These are phyloP conservation scores for Mytilinidion resinicola DNA, from an alignment of 495 filamentous ascomycete genomes.

Conservation along the genomic window DNA sequence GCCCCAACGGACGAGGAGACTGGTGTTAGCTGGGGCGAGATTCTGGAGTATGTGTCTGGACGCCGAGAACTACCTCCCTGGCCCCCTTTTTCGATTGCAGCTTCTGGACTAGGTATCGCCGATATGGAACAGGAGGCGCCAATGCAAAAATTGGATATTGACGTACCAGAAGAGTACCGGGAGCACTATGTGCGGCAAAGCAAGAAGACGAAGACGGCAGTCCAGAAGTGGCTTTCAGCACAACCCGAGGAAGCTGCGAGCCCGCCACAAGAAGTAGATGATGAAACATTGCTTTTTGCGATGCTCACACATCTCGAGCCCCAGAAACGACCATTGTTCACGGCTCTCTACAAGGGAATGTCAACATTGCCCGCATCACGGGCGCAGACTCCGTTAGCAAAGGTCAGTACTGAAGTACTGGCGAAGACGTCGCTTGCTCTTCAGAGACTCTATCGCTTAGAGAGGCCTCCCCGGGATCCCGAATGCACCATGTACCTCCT, in stretches of 20 bases:
- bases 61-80: constrained; percentile 76
- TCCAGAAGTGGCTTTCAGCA: constrained; percentile 77
- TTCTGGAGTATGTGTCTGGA: constrained; percentile 86
- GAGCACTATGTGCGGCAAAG: constrained; percentile 84
- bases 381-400: constrained; percentile 49
- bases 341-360: constrained; percentile 67
- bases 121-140: constrained; percentile 45
- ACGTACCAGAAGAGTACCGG: constrained; percentile 83
- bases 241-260: constrained; percentile 65
- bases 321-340: constrained; percentile 70
- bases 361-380: constrained; percentile 46
- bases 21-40: constrained; percentile 94
- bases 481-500: constrained; percentile 85
- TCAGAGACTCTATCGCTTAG: constrained; percentile 76
- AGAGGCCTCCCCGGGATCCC: constrained; percentile 65
- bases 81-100: constrained; percentile 61
- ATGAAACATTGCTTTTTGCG: constrained; percentile 86
- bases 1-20: constrained; percentile 42
- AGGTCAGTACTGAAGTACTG: constrained; percentile 57
- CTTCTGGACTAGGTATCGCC: constrained; percentile 50
- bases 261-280: constrained; percentile 79
- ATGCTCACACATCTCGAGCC: constrained; percentile 80
- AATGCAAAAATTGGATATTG: constrained; percentile 79
- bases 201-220: constrained; percentile 73
- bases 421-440: constrained; percentile 66